A percentile compares a stretch with the other conserved stretches of the same genome.
These are phyloP conservation scores for Leucoagaricus sp. DNA, from an alignment of 1,284 basidiomycete genomes.

Conservation along the genomic window DNA sequence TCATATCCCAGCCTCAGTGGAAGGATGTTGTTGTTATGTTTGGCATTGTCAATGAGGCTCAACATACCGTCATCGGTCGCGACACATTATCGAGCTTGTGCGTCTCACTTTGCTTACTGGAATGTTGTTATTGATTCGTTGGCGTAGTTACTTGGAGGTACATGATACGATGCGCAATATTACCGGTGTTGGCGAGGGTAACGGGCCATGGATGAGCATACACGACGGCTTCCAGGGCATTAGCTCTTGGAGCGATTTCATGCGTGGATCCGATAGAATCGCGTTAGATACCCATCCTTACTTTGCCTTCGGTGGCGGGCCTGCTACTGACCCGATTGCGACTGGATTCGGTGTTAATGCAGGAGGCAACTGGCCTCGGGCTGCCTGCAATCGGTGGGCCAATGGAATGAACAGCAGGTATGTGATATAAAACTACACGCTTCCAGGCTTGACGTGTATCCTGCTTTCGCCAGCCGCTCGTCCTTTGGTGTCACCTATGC, in stretches of 20 bases:
- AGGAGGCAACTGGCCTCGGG: constrained; percentile 51
- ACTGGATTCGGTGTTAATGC: constrained; percentile 33
- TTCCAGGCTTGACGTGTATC: background rate
- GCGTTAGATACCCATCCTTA: constrained; percentile 79
- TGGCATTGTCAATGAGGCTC: constrained; percentile 73
- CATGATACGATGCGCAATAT: constrained; percentile 75
- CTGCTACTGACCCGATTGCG: constrained; percentile 41
- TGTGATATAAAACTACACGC: background rate
- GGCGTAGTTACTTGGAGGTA: constrained; percentile 61
- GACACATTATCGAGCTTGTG: constrained; percentile 54
- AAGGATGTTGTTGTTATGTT: constrained; percentile 70
- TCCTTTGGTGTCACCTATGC: constrained; percentile 67
- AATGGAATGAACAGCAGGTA: constrained; percentile 43
- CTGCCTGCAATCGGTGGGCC: constrained; percentile 58
- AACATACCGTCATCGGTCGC: constrained; percentile 50
- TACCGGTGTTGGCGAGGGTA: constrained; percentile 72
- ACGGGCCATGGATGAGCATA: constrained; percentile 76
- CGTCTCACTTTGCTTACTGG: constrained; percentile 24
- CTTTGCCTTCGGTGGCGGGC: constrained; percentile 57
- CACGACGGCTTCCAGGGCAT: constrained; percentile 78
- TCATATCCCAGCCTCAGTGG: constrained; percentile 62
- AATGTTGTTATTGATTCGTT: background rate
- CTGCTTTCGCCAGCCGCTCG: constrained; percentile 26
- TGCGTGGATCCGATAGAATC: constrained; percentile 76
- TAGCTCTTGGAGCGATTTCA: constrained; percentile 64